These are phyloP conservation scores for Rhodotorula taiwanensis DNA, from an alignment of 768 basidiomycete species.

Conservation along the genomic window DNA sequence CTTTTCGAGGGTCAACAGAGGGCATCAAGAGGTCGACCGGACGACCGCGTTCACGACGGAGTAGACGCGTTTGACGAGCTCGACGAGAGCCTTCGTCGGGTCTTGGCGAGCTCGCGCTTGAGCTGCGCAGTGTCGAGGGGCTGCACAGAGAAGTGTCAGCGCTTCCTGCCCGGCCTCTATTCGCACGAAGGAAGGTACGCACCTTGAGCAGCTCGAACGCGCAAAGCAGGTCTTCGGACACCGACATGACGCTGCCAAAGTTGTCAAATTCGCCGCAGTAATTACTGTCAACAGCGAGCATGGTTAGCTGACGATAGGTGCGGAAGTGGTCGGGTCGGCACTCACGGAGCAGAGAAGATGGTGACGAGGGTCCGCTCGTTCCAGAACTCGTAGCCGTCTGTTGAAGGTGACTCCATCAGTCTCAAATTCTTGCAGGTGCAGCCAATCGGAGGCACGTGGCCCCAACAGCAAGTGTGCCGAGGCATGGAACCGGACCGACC, in stretches of 20 bases:
- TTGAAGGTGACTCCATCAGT: slow-evolving; percentile 10
- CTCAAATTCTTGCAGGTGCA: not conserved
- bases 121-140: slow-evolving; percentile 30
- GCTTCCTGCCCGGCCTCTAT: accelerated
- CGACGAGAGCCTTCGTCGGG: slow-evolving; percentile 13
- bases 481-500: slow-evolving; percentile 48
- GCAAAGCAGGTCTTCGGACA: slow-evolving; percentile 93
- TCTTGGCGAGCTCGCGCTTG: slow-evolving; percentile 31
- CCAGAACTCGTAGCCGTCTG: slow-evolving; percentile 91
- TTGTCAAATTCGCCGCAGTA: slow-evolving; percentile 66
- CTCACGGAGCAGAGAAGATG: slow-evolving; percentile 82
- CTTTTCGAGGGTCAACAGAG: no score
- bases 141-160: not conserved
- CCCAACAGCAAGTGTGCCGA: not conserved
- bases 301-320: not conserved
- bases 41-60: no score
- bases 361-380: slow-evolving; percentile 97
- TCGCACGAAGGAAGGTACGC: not conserved
- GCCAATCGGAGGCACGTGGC: not conserved
- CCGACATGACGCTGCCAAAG: slow-evolving; percentile 68
- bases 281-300: slow-evolving; percentile 24
- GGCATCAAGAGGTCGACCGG: no score
- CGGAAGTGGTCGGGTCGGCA: no score
- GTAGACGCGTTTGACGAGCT: not conserved
- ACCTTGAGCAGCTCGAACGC: slow-evolving; percentile 90